phyloP scores from a whole-genome alignment of 495 filamentous ascomycete species.

The Hyaloscypha hepaticicola region DNA sequence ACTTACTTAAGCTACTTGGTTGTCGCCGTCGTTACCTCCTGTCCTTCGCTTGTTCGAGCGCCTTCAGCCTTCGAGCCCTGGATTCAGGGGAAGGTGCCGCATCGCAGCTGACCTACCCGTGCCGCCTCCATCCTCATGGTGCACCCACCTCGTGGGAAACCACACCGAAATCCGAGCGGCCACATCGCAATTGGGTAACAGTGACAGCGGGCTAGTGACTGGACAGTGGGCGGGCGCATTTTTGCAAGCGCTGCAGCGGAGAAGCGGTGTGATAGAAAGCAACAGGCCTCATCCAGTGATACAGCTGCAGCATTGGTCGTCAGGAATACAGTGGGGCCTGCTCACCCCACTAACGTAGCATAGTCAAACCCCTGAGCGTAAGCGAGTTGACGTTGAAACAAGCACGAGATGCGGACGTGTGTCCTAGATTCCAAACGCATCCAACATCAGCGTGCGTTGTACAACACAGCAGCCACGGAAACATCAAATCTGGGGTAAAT shows the following conservation, averaged over 20 bases:
- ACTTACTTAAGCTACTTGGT: neutral
- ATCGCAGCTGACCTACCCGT: neutral
- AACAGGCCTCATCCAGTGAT: neutral
- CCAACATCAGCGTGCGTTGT: neutral
- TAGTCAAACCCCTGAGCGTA: neutral
- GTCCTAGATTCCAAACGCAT: neutral
- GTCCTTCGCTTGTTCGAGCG: neutral
- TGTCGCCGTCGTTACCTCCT: neutral
- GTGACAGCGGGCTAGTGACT: constrained; percentile 4
- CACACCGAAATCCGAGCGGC: constrained; percentile 16
- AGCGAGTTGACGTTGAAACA: constrained; percentile 23
- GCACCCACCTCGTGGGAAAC: neutral
- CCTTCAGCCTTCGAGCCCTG: constrained; percentile 4
- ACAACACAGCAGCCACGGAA: neutral
- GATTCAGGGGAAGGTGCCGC: constrained; percentile 19
- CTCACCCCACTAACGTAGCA: neutral
- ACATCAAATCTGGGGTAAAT: neutral
- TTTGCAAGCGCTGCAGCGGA: constrained; percentile 26
- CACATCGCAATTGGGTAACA: constrained; percentile 15
- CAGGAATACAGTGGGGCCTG: neutral
- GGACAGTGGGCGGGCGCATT: neutral
- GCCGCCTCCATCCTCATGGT: neutral
- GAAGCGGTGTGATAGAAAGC: constrained; percentile 28
- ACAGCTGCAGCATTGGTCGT: neutral
- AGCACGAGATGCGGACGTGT: neutral